A percentile compares a stretch with the other conserved stretches of the same genome.
Conservation (phyloP, 177 flowering plant genomes). For the Vitis hybrid region DNA sequence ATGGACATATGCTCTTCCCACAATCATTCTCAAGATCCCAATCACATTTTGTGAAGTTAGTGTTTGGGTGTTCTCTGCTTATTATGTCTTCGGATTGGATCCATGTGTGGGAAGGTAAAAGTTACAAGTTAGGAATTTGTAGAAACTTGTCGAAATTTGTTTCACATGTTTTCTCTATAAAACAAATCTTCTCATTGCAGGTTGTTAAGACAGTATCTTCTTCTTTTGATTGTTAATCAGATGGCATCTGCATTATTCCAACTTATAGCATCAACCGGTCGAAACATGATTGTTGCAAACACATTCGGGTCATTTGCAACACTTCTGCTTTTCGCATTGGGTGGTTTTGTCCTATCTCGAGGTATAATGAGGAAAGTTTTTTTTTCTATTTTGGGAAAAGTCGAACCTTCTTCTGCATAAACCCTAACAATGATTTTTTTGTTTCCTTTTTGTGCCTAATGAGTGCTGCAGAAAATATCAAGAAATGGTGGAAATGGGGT, state of each 20-base stretch:
- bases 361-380: slow-evolving; percentile 11
- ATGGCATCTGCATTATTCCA: slow-evolving; percentile 33
- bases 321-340: slow-evolving; percentile 20
- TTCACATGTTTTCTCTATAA: no score
- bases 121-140: no score
- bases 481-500: slow-evolving; percentile 63
- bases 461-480: slow-evolving; percentile 29
- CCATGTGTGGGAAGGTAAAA: no score
- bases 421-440: neutral
- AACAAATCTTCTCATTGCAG: slow-evolving; percentile 6
- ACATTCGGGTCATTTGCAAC: slow-evolving; percentile 32
- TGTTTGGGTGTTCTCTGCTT: no score
- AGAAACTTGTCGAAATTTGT: no score
- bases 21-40: no score
- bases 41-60: no score
- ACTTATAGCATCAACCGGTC: slow-evolving; percentile 22
- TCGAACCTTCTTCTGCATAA: neutral
- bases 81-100: no score
- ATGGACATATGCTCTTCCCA: no score
- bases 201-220: slow-evolving; percentile 28
- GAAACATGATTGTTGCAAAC: slow-evolving; percentile 36
- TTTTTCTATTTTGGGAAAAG: no score
- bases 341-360: slow-evolving; percentile 36
- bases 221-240: slow-evolving; percentile 22
- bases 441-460: neutral